A percentile compares a stretch with the other conserved stretches of the same genome.
phyloP scores from a whole-genome alignment of 805 yeast species.

The Ogataea nitratoaversa region DNA sequence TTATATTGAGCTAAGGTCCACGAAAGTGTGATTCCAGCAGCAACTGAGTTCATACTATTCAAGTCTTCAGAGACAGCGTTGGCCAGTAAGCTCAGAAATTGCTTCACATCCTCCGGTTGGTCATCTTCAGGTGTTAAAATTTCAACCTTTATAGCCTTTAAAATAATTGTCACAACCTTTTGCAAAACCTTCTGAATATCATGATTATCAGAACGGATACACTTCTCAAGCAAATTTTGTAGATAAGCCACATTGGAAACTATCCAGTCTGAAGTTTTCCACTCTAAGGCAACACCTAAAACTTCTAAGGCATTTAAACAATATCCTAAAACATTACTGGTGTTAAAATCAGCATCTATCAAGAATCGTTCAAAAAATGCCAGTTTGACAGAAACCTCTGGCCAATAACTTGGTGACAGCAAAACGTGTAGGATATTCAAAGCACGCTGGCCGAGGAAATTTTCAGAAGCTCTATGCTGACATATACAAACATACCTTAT shows the following conservation, averaged over 20 bases:
- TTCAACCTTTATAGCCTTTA: conserved; percentile 58
- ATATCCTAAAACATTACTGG: conserved; percentile 66
- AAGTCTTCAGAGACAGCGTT: conserved; percentile 78
- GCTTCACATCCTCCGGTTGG: conserved; percentile 57
- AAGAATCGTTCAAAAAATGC: conserved; percentile 85
- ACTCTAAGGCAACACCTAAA: conserved; percentile 72
- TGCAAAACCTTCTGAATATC: conserved; percentile 84
- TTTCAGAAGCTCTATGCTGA: conserved; percentile 79
- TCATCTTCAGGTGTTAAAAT: conserved; percentile 40
- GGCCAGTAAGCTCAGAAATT: conserved; percentile 57
- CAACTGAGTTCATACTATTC: conserved; percentile 62
- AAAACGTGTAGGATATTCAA: conserved; percentile 71
- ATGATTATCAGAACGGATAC: conserved; percentile 76
- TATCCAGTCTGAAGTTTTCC: conserved; percentile 78
- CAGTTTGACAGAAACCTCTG: conserved; percentile 82
- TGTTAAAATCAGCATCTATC: conserved; percentile 68
- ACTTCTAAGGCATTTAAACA: conserved; percentile 92
- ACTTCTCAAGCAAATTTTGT: conserved; percentile 71
- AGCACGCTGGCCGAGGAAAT: conserved; percentile 77
- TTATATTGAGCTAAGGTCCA: conserved; percentile 77
- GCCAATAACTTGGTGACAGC: conserved; percentile 73
- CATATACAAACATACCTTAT: conserved; percentile 85
- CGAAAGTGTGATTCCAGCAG: conserved; percentile 79
- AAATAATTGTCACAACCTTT: conserved; percentile 63
- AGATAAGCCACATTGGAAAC: conserved; percentile 63